phyloP scores from a whole-genome alignment of 2,329 filamentous ascomycete genomes.

The Monosporascus sp. region DNA sequence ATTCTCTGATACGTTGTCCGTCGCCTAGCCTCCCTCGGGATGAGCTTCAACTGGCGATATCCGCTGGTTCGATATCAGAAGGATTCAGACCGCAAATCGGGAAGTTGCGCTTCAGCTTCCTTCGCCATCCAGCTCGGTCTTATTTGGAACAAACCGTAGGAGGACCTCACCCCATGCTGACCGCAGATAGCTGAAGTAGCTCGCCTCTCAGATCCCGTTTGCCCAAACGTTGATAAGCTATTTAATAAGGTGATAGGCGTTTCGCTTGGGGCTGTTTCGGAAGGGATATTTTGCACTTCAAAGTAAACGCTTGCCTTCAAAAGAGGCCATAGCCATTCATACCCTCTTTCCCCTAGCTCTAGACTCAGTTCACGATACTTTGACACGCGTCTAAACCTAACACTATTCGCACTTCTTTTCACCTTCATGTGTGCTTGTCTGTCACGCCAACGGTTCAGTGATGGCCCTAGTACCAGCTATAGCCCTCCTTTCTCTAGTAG shows the following conservation, averaged over 20 bases:
- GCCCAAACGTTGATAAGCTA: background rate
- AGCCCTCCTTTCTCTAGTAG: conserved; percentile 8
- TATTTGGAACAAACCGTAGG: background rate
- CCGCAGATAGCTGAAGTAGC: background rate
- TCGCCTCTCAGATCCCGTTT: background rate
- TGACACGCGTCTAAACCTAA: no score
- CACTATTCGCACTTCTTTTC: background rate
- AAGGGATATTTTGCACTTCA: background rate
- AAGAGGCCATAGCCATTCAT: background rate
- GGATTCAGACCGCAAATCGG: background rate
- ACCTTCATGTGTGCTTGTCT: background rate
- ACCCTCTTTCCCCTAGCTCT: no score
- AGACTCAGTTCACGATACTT: no score
- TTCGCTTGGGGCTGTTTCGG: background rate
- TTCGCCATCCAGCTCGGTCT: background rate
- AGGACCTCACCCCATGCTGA: background rate
- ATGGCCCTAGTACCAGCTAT: background rate
- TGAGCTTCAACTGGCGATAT: background rate
- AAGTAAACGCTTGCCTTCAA: background rate
- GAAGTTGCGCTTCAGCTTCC: background rate
- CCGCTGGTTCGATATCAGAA: background rate
- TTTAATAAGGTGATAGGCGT: background rate
- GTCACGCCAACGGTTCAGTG: background rate
- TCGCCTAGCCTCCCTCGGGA: background rate
- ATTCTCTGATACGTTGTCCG: background rate